These are phyloP conservation scores for Lipomyces starkeyi DNA, from an alignment of 805 yeast species.

Conservation along the genomic window DNA sequence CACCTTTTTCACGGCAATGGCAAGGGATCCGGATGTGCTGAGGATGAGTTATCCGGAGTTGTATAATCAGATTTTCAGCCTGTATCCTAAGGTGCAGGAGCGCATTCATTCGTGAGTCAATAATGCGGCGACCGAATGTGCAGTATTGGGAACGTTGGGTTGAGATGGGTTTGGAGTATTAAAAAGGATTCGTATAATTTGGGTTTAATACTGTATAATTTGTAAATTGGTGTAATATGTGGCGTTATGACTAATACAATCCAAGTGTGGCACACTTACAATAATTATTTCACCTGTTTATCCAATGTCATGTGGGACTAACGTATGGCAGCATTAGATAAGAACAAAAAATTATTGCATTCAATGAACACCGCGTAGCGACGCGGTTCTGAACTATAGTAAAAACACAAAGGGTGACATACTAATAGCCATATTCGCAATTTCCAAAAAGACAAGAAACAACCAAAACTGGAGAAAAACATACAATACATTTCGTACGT, in stretches of 20 bases:
- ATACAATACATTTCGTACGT: not conserved
- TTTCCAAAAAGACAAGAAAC: not conserved
- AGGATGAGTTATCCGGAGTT: conserved; percentile 71
- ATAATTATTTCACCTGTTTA: too few species aligned
- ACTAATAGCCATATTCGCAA: not conserved
- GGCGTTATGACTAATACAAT: not conserved
- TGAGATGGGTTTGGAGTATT: not conserved
- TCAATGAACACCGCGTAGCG: not conserved
- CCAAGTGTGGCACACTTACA: too few species aligned
- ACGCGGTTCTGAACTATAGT: too few species aligned
- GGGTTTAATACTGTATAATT: not conserved
- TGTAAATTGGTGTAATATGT: not conserved
- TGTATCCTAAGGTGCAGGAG: conserved; percentile 72
- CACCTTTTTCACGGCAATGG: conserved; percentile 82
- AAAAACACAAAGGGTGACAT: too few species aligned
- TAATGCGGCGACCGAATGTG: too few species aligned
- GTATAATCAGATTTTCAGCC: conserved; percentile 66
- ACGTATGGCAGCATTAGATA: too few species aligned
- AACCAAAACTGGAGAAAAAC: not conserved
- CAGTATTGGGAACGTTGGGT: not conserved
- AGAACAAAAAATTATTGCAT: too few species aligned
- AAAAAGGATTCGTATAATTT: not conserved
- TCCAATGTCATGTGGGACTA: too few species aligned
- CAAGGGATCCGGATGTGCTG: conserved; percentile 84
- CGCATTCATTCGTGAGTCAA: conserved; percentile 47